Conservation (phyloP, 495 filamentous ascomycete species). For the Xylaria sp. region DNA sequence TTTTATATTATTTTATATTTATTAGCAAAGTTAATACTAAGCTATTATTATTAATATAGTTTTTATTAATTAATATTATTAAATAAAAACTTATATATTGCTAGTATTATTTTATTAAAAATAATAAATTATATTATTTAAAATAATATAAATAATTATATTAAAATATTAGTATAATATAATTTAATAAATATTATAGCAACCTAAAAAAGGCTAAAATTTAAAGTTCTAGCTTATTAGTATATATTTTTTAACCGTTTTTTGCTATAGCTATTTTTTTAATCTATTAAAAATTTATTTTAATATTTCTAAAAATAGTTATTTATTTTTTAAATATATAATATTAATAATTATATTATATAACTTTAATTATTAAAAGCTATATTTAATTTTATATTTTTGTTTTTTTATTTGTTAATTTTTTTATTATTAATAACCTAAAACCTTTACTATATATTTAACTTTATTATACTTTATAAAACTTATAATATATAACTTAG, state of each 20-base stretch:
- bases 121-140: background rate
- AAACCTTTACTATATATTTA: too few relatives aligned
- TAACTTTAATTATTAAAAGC: background rate
- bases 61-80: too few relatives aligned
- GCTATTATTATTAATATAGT: too few relatives aligned
- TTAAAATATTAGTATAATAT: background rate
- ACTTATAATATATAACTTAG: too few relatives aligned
- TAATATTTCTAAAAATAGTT: conserved; percentile 2
- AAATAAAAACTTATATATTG: background rate
- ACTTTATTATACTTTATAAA: too few relatives aligned
- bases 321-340: background rate
- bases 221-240: background rate
- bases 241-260: background rate
- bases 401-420: too few relatives aligned
- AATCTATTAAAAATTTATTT: conserved; percentile 4
- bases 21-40: too few relatives aligned
- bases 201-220: background rate
- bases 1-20: too few relatives aligned
- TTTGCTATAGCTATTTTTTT: background rate
- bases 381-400: too few relatives aligned
- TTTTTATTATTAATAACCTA: too few relatives aligned
- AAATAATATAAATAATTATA: background rate
- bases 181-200: background rate
- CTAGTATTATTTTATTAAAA: background rate
- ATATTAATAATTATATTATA: conserved; percentile 8